Base-by-base conservation (phyloP, 441 rosid species). In the California macrophylla region DNA sequence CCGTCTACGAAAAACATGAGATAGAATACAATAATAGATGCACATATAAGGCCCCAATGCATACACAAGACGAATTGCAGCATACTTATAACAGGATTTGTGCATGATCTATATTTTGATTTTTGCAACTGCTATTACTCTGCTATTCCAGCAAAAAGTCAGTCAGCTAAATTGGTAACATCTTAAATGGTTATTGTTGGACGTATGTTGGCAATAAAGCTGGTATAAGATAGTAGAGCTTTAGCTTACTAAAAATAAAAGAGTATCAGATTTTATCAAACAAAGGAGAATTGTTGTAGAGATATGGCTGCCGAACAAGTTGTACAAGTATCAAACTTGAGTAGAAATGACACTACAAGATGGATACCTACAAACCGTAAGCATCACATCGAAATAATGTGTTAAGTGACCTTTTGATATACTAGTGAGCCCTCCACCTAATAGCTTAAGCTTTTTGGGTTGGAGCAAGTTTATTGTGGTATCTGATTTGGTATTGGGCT, bases 1-100 rank as follows among this genome's bases (percentile, higher is more conserved):
- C 30, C 25, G 34, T 25, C 65, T 25, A 61, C 13, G 65, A 15
- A 26, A 61, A 61, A 61, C 20, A 61, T 25, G 65, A 50, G 20
- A 61, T 25, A 61, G 18, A 26, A 15, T 25, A 61, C 65, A 61
- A 15, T 25, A 25, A 26, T 61, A 26, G 29, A 61, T 28, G 30
- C 7, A 61, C 65, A 61, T n/a, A 61, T 61, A 61, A 25, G 18
- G 34, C 13, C 65, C 32, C 3, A 13, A 61, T 61, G 65, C 30
- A 61, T 61, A 61, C 32, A 25, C 30, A 61, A 61, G 65, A 26
- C 64, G 12, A 26, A 58, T 58, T 23, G 64, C 64, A 58, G 64
- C 64, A 8, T 58, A 24, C 64, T 58, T 26, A 23, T 58, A 25
- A 58, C 28, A 13, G 6, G 24, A 25, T 58, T 23, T 24, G 64